phyloP scores from a whole-genome alignment of 495 filamentous ascomycete genomes.

The Trichoderma virens region DNA sequence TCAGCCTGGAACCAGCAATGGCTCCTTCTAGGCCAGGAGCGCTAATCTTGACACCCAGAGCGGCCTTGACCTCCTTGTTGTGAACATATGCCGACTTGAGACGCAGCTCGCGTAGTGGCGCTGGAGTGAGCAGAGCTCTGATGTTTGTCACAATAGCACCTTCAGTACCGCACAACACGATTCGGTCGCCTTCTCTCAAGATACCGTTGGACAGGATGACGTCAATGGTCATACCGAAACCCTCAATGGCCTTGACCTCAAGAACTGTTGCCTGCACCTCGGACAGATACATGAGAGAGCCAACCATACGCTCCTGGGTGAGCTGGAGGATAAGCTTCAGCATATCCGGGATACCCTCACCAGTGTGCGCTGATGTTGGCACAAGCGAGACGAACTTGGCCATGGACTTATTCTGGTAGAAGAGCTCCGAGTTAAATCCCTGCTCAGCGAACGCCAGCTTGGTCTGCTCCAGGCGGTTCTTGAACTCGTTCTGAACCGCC shows the following conservation, averaged over 20 bases:
- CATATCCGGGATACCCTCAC: constrained; percentile 99
- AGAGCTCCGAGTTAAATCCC: constrained; percentile 95
- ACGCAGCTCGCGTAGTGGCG: constrained; percentile 87
- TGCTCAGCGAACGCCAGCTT: constrained; percentile 93
- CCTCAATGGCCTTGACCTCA: constrained; percentile 98
- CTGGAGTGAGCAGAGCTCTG: constrained; percentile 91
- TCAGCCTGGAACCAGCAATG: constrained; percentile 90
- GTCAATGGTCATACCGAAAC: constrained; percentile 97
- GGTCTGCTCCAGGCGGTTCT: constrained; percentile 78
- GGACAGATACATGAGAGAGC: constrained; percentile 93
- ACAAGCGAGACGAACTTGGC: constrained; percentile 87
- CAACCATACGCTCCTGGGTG: constrained; percentile 97
- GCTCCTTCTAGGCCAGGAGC: constrained; percentile 93
- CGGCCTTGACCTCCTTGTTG: constrained; percentile 98
- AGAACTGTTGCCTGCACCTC: constrained; percentile 97
- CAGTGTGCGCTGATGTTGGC: constrained; percentile 93
- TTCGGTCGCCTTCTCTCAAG: constrained; percentile 85
- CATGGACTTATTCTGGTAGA: constrained; percentile 97
- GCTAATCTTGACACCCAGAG: constrained; percentile 96
- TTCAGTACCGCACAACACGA: constrained; percentile 91
- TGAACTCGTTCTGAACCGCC: constrained; percentile 91
- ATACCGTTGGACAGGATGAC: constrained; percentile 96
- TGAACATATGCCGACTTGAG: constrained; percentile 92
- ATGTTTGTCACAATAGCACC: constrained; percentile 93
- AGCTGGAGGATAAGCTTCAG: constrained; percentile 86